These are phyloP conservation scores for Phytophthora ramorum DNA, from an alignment of 352 stramenopile genomes.

Conservation along the genomic window DNA sequence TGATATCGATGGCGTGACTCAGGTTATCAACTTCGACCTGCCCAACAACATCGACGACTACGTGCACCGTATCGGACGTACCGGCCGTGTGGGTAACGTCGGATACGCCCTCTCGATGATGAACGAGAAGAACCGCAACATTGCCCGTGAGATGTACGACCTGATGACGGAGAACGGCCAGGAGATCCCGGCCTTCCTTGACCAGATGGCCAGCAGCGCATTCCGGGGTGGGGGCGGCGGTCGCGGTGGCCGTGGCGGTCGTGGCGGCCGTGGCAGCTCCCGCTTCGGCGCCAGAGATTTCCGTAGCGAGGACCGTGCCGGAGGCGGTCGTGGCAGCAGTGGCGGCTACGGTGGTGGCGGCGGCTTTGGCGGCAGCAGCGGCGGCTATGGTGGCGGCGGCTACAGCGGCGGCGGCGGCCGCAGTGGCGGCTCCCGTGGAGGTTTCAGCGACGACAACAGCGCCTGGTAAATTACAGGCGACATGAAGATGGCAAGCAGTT, in stretches of 20 bases:
- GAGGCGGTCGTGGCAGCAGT: constrained; percentile 40
- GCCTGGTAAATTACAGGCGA: constrained; percentile 74
- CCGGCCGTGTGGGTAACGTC: constrained; percentile 98
- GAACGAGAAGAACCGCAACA: constrained; percentile 99
- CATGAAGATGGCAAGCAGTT: constrained; percentile 51
- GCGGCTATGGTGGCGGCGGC: constrained; percentile 37
- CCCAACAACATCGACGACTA: constrained; percentile 99
- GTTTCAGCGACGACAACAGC: constrained; percentile 85
- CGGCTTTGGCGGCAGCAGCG: constrained; percentile 30
- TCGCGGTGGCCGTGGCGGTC: constrained; percentile 55
- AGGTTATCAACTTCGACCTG: constrained; percentile 98
- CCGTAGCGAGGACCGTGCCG: constrained; percentile 77
- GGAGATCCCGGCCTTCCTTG: constrained; percentile 94
- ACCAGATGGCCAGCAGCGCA: constrained; percentile 92
- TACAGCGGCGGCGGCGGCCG: constrained; percentile 37
- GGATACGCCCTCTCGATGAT: constrained; percentile 98
- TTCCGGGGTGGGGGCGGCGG: constrained; percentile 70
- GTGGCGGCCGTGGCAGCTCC: constrained; percentile 63
- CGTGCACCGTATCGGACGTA: constrained; percentile 99
- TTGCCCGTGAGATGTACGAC: constrained; percentile 97
- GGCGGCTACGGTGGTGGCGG: constrained; percentile 32
- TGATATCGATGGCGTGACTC: constrained; percentile 98
- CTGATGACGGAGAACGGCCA: constrained; percentile 96
- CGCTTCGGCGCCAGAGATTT: constrained; percentile 90
- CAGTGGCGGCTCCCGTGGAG: constrained; percentile 45